Conservation (phyloP, 805 yeast species). For the Hanseniaspora taiwanica region DNA sequence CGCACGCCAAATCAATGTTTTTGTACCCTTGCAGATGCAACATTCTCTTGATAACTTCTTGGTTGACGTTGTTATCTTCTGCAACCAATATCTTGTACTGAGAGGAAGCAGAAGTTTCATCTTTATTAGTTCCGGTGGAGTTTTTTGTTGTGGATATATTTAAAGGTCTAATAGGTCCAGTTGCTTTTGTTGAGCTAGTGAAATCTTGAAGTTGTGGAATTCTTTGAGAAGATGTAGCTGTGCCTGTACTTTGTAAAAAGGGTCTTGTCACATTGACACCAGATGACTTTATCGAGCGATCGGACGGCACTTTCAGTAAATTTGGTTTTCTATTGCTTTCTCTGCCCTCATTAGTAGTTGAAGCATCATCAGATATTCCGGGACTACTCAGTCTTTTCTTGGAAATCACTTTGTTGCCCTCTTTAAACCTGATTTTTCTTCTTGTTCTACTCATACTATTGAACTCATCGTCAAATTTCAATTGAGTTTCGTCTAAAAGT, state of each 20-base stretch:
- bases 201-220: slow-evolving; percentile 3
- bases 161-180: too few species aligned
- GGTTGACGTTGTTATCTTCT: slow-evolving; percentile 88
- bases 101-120: slow-evolving; percentile 12
- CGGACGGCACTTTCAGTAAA: slow-evolving; percentile 5
- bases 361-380: slow-evolving; percentile 3
- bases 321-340: slow-evolving; percentile 2
- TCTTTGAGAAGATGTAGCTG: slow-evolving; percentile 22
- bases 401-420: slow-evolving; percentile 20
- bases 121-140: slow-evolving; percentile 2
- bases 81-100: slow-evolving; percentile 50
- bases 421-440: slow-evolving; percentile 29
- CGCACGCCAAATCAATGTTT: slow-evolving; percentile 66
- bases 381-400: too few species aligned
- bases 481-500: slow-evolving; percentile 19
- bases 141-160: not conserved
- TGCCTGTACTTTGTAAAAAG: slow-evolving; percentile 27
- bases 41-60: slow-evolving; percentile 87
- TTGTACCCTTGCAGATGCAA: slow-evolving; percentile 66
- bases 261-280: slow-evolving; percentile 19
- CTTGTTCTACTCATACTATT: slow-evolving; percentile 39
- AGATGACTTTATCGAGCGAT: slow-evolving; percentile 7
- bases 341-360: not conserved
- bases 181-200: too few species aligned
- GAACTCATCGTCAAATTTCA: slow-evolving; percentile 54